Evolutionary conservation across 768 basidiomycete genomes (phyloP).

Genomic region (Crepidotus variabilis): DNA sequence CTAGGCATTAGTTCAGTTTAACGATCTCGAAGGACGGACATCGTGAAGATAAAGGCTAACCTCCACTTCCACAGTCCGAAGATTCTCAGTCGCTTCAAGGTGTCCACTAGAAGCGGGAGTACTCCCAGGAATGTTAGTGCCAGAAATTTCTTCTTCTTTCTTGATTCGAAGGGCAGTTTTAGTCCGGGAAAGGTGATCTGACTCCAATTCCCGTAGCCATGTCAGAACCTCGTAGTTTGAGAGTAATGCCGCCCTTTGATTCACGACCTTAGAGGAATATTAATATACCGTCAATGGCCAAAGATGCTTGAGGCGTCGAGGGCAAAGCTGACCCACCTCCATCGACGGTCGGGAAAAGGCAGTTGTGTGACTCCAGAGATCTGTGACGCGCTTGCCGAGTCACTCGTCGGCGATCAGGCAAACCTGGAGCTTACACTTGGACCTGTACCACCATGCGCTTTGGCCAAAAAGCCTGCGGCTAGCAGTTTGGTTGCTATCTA

Average conservation of each 20-base stretch:
- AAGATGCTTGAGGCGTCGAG: neutral
- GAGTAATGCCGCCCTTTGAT: conserved; percentile 73
- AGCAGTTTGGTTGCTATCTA: too few species aligned
- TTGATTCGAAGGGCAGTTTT: conserved; percentile 71
- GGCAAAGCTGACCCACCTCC: conserved; percentile 5
- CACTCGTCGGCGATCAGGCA: too few species aligned
- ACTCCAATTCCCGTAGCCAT: conserved; percentile 73
- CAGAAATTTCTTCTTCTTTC: conserved; percentile 67
- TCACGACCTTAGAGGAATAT: conserved; percentile 47
- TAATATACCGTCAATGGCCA: neutral
- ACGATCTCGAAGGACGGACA: neutral
- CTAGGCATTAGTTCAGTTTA: conserved; percentile 34
- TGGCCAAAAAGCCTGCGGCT: too few species aligned
- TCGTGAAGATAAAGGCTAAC: conserved; percentile 30
- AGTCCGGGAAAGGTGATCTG: conserved; percentile 64
- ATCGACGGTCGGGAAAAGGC: neutral
- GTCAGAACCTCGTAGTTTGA: conserved; percentile 85
- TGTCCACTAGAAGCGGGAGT: conserved; percentile 16
- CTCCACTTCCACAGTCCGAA: conserved; percentile 85
- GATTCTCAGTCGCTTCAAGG: conserved; percentile 67
- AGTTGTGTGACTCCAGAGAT: neutral
- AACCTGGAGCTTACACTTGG: too few species aligned
- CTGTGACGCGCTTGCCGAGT: too few species aligned
- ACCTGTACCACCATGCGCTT: too few species aligned
- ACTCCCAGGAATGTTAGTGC: conserved; percentile 5